These are phyloP conservation scores for Mortierella sp. DNA, from an alignment of 371 early-diverging fungal genomes.

Conservation along the genomic window DNA sequence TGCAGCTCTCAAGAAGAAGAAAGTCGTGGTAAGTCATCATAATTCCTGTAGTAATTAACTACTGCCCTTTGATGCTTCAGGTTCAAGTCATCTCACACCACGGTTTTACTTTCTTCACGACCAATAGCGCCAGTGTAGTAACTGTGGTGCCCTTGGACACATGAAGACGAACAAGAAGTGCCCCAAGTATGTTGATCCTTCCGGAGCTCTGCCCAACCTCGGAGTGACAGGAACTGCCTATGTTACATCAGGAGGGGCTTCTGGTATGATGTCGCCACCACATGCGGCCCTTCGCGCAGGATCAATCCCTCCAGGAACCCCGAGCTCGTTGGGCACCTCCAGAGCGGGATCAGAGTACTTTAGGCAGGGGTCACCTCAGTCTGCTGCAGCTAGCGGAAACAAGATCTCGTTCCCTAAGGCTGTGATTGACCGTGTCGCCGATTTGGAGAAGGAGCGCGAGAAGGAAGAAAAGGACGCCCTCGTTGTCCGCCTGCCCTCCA, in stretches of 20 bases:
- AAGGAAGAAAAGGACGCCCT: slow-evolving; percentile 53
- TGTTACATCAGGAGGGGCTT: slow-evolving; percentile 37
- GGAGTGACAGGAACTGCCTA: slow-evolving; percentile 46
- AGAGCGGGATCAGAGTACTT: slow-evolving; percentile 26
- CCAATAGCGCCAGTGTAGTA: slow-evolving; percentile 80
- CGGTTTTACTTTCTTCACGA: not conserved
- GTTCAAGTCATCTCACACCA: not conserved
- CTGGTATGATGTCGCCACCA: slow-evolving; percentile 50
- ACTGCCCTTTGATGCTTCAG: not conserved
- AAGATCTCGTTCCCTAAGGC: slow-evolving; percentile 58
- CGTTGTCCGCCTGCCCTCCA: slow-evolving; percentile 46
- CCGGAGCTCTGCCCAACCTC: slow-evolving; percentile 50
- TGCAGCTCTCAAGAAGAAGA: slow-evolving; percentile 40
- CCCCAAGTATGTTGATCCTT: slow-evolving; percentile 73
- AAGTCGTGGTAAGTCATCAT: slow-evolving; percentile 36
- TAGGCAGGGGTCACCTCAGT: slow-evolving; percentile 45
- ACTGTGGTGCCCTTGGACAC: slow-evolving; percentile 89
- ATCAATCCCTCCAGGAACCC: slow-evolving; percentile 36
- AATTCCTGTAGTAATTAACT: not conserved
- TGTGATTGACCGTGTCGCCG: slow-evolving; percentile 50
- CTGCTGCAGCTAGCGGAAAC: slow-evolving; percentile 28
- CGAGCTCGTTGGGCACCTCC: slow-evolving; percentile 15
- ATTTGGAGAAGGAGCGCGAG: slow-evolving; percentile 46
- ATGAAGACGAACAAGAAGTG: slow-evolving; percentile 93
- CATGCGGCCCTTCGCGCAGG: slow-evolving; percentile 31